A percentile compares a stretch with the other conserved stretches of the same genome.
Evolutionary conservation across 306 rosid genomes (phyloP).

Genomic region (Cucumis cinereus): DNA sequence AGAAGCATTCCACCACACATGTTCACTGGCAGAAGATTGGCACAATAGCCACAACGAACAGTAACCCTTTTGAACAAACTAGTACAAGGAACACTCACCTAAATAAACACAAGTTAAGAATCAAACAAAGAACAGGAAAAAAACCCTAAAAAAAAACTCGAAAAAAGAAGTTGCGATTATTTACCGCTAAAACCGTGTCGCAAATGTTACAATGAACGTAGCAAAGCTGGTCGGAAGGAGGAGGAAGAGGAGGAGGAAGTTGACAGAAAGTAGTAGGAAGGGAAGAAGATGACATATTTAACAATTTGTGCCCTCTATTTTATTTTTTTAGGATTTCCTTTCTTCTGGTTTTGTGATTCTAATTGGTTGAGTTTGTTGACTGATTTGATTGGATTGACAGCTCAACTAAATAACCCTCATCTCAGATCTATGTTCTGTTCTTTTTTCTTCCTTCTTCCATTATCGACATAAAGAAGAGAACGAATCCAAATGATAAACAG

Average conservation of each 20-base stretch:
- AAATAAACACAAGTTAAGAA: neutral
- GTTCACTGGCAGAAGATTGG: constrained; percentile 79
- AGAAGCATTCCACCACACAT: constrained; percentile 51
- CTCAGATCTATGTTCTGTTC: neutral
- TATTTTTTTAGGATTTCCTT: neutral
- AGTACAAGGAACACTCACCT: constrained; percentile 88
- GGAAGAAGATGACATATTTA: constrained; percentile 57
- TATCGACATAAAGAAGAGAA: constrained; percentile 7
- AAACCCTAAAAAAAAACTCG: neutral
- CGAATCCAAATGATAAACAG: neutral
- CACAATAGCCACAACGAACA: constrained; percentile 94
- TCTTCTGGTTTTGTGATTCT: neutral
- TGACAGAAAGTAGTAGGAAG: constrained; percentile 31
- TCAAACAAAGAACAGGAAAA: neutral
- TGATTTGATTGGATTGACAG: constrained; percentile 78
- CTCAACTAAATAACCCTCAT: constrained; percentile 25
- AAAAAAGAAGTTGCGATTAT: no score
- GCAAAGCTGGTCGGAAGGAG: constrained; percentile 89
- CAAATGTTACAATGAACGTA: constrained; percentile 95
- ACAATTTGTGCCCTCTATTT: neutral
- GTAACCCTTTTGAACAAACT: constrained; percentile 91
- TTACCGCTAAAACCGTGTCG: constrained; percentile 87
- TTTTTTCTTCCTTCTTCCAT: neutral
- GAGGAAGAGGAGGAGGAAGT: constrained; percentile 32
- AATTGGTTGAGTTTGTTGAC: neutral